Evolutionary conservation across 2,329 filamentous ascomycete species (phyloP), one percentile per base, ranked within the genome.

Genomic region (Leptodontidium sp.): DNA sequence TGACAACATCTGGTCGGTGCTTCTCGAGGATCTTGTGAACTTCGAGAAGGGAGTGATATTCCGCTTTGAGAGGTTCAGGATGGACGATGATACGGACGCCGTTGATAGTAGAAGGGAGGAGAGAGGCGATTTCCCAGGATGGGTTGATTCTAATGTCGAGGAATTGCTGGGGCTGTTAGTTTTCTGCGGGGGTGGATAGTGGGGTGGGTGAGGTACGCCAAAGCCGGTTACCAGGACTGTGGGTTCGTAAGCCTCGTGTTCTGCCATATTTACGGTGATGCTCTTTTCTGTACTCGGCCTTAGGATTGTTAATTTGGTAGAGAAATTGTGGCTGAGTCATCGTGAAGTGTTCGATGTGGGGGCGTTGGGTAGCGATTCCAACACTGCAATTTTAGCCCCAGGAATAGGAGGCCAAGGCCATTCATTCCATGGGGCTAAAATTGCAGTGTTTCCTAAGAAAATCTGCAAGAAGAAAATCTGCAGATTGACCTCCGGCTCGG

Each of bases 101-200:
- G 1, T 87, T 85, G 6, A 94, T 85, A 71, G 85, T 84, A 2
- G 85, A 77, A 2, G 92, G 89, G 17, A 96, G 86, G 24, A 82
- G 83, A 29, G 84, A 85, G 58, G 90, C 88, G 76, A 97, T 93
- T 76, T 93, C 86, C 85, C 88, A 93, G 1, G 93, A 93, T 12
- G 93, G 92, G 77, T 96, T 97, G 70, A 88, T 82, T 45, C 88
- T 74, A 21, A 74, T 66, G 45, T 74, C 57, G 24, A 66, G 69
- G 59, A 74, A 74, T 59, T 61, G 52, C 70, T 73, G 24, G 35
- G 2, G 17, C 21, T 43, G 38, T 52, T 38, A 67, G 57, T 15
- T 62, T 12, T 40, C 5, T 40, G 4, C 9, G 38, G 21, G 40
- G 49, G 11, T 65, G 40, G 29, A 24, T 6, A 32, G 29, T 59